Evolutionary conservation across 2,329 filamentous ascomycete genomes (phyloP).

Genomic region (Diaporthe sp.): DNA sequence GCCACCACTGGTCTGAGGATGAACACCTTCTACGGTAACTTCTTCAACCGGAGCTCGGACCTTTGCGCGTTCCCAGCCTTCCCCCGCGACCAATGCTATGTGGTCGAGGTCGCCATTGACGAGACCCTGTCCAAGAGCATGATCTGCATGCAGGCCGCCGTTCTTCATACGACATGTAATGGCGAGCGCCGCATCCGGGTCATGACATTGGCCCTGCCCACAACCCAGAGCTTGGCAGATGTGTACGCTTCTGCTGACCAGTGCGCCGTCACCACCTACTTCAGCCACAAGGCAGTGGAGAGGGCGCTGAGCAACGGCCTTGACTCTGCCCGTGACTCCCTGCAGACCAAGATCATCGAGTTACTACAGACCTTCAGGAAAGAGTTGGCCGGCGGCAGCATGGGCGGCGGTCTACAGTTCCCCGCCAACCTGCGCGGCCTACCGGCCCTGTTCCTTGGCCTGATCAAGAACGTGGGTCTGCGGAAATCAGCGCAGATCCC

Average conservation of each 20-base stretch:
- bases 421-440: conserved; percentile 91
- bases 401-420: conserved; percentile 94
- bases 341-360: conserved; percentile 93
- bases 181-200: conserved; percentile 96
- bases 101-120: conserved; percentile 98
- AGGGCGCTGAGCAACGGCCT: conserved; percentile 86
- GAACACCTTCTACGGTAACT: conserved; percentile 99
- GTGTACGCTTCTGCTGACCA: conserved; percentile 96
- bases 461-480: conserved; percentile 96
- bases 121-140: conserved; percentile 93
- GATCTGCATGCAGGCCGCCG: conserved; percentile 92
- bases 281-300: conserved; percentile 98
- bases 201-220: conserved; percentile 91
- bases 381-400: conserved; percentile 94
- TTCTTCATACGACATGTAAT: conserved; percentile 97
- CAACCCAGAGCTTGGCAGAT: conserved; percentile 89
- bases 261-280: conserved; percentile 92
- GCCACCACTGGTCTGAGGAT: conserved; percentile 95
- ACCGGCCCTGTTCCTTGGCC: conserved; percentile 89
- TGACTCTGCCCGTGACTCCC: conserved; percentile 89
- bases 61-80: conserved; percentile 98
- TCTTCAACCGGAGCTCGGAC: conserved; percentile 98
- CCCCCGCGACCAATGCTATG: conserved; percentile 96
- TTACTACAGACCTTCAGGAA: conserved; percentile 96
- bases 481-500: conserved; percentile 95